These are phyloP conservation scores for Iris pallida DNA, from an alignment of 116 monocot genomes.

Conservation along the genomic window DNA sequence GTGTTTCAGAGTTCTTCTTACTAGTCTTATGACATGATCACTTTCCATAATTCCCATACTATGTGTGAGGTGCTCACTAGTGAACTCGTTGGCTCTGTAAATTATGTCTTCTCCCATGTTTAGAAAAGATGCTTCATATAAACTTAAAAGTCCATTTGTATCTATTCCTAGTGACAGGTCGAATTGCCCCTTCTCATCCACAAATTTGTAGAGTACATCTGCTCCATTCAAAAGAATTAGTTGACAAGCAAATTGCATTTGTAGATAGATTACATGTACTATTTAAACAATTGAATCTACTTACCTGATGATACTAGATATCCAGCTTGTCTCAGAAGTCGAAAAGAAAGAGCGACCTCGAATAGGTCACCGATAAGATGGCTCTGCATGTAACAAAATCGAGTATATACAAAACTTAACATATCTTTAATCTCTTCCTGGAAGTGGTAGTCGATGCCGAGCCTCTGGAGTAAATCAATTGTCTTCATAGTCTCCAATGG, in stretches of 20 bases:
- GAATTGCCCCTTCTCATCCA: conserved; percentile 23
- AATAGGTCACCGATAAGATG: not conserved
- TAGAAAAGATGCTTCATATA: conserved; percentile 35
- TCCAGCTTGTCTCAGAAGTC: conserved; percentile 12
- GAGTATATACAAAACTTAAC: not conserved
- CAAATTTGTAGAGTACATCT: conserved; percentile 29
- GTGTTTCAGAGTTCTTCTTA: conserved; percentile 24
- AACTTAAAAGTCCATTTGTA: conserved; percentile 25
- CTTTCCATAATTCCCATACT: not conserved
- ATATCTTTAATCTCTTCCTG: not conserved
- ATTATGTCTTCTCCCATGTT: conserved; percentile 26
- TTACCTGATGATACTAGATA: conserved; percentile 4
- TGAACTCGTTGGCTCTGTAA: conserved; percentile 21
- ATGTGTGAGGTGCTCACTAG: conserved; percentile 6
- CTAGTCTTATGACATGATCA: conserved; percentile 5
- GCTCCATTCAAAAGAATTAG: not conserved
- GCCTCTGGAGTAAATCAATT: conserved; percentile 12
- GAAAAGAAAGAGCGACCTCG: conserved; percentile 8
- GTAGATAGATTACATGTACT: no score
- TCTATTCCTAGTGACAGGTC: conserved; percentile 14
- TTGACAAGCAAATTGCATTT: no score
- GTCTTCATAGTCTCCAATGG: not conserved
- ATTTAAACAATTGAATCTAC: not conserved
- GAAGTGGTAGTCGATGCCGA: conserved; percentile 17
- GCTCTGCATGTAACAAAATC: not conserved